Conservation (phyloP, 148 eudicot genomes). For the Cornus florida region DNA sequence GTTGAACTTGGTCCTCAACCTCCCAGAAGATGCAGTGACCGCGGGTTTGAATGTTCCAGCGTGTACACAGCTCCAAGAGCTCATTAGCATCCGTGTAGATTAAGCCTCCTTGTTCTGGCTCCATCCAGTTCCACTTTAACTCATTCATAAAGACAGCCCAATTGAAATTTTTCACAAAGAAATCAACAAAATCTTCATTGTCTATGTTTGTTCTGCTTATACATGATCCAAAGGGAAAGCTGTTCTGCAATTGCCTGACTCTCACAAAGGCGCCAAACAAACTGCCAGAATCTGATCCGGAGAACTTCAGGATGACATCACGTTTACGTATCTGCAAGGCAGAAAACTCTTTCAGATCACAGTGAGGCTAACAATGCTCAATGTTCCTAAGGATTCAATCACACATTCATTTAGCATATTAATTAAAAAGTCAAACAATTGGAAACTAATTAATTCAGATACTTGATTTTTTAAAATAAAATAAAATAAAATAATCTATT, state of each 20-base stretch:
- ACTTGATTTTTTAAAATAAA: too few species aligned
- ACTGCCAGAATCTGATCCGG: conserved; percentile 30
- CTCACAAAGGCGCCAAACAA: conserved; percentile 48
- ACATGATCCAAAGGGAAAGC: conserved; percentile 84
- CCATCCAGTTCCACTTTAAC: conserved; percentile 95
- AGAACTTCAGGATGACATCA: conserved; percentile 70
- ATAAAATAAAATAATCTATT: too few species aligned
- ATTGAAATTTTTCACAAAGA: conserved; percentile 78
- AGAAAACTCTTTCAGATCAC: background rate
- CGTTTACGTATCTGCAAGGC: conserved; percentile 77
- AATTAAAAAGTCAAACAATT: background rate
- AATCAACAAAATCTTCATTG: conserved; percentile 79
- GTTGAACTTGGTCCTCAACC: conserved; percentile 58
- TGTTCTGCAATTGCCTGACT: conserved; percentile 67
- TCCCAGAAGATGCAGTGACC: conserved; percentile 99
- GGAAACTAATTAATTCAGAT: background rate
- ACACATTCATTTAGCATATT: background rate
- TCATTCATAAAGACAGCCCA: conserved; percentile 96
- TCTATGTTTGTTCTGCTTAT: conserved; percentile 66
- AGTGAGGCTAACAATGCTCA: too few species aligned
- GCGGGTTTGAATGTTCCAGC: conserved; percentile 60
- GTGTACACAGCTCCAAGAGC: conserved; percentile 58
- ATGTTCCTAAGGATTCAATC: too few species aligned
- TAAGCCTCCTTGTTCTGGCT: conserved; percentile 65
- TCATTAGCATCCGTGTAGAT: conserved; percentile 91